Base-by-base conservation (phyloP, 176 grass and related monocot species). In the Bonia amplexicaulis region DNA sequence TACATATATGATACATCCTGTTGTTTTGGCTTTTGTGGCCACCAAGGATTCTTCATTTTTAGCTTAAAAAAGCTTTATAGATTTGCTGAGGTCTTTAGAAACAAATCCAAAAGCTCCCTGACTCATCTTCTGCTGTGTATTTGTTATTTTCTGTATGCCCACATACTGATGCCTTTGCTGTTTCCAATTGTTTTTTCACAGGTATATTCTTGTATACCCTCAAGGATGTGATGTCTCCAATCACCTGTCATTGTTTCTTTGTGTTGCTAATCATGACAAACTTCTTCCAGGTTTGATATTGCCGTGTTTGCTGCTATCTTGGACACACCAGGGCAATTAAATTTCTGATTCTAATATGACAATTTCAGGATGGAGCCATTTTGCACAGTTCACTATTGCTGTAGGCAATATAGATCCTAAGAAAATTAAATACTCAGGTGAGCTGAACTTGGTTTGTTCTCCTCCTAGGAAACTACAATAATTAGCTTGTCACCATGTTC, bases 151-250 rank as follows among this genome's bases (percentile, higher is more conserved):
- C 15, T 76, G 39, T 62, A 39, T 64, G 60, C 81, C 15, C 40
- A 47, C 27, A 45, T 79, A 33, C 44, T 87, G 57, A 84, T 27
- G 33, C 1, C 6, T 41, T 58, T 65, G 45, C 25, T 74, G 35
- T 83, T 67, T 49, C 2, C 26, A 61, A 80, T 60, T 86, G 15
- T 76, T 90, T 69, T 67, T 91, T 58, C 80, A 52, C 91, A 99
- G 96, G 96, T 99, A 96, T 87, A 96, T 99, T 89, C 88, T 99
- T 90, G 91, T 99, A 69, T 99, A 99, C 37, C 96, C 96, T 74
- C 93, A 99, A 80, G 96, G 96, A 58, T 99, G 96, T 71, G 96
- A 99, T 80, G 96, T 94, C 52, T 94, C 89, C 88, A 94, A 99
- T 92, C 96, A 99, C 69, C 80, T 96, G 51, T 99, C 96, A 37